These are phyloP conservation scores for Fraxinus albicans DNA, from an alignment of 305 asterid species.

Conservation along the genomic window DNA sequence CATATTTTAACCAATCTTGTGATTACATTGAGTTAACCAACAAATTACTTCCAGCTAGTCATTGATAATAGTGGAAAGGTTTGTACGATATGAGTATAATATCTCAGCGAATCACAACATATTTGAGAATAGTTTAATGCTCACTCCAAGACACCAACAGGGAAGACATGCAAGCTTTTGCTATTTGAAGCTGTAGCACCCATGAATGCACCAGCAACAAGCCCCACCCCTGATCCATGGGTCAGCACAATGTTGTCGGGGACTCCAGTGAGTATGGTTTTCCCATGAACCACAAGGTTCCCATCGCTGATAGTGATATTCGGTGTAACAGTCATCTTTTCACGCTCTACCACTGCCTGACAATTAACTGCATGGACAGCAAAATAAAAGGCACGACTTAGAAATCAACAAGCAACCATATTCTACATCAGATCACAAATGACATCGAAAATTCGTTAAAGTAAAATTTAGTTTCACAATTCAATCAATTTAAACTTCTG, in stretches of 20 bases:
- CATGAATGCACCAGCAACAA: constrained; percentile 82
- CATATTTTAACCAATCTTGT: not conserved
- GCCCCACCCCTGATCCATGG: constrained; percentile 76
- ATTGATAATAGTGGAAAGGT: not conserved
- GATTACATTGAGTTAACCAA: not conserved
- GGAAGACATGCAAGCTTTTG: constrained; percentile 85
- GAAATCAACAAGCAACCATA: not conserved
- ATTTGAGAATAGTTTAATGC: constrained; percentile 21
- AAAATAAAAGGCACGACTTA: not conserved
- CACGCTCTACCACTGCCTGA: constrained; percentile 24
- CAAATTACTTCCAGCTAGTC: not conserved
- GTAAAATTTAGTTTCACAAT: not conserved
- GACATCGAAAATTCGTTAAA: not conserved
- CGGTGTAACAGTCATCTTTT: constrained; percentile 86
- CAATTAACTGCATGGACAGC: constrained; percentile 39
- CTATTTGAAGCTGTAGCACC: constrained; percentile 78
- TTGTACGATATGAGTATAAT: not conserved
- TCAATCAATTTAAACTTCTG: not conserved
- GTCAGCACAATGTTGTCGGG: constrained; percentile 79
- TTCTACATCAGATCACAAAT: not conserved
- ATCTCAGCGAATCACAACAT: not conserved
- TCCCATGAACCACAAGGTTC: constrained; percentile 88
- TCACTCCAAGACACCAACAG: constrained; percentile 89
- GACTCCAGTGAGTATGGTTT: constrained; percentile 79
- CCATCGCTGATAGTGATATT: constrained; percentile 68